phyloP scores from a whole-genome alignment of 148 eudicot species.

The Nyssa sinensis region DNA sequence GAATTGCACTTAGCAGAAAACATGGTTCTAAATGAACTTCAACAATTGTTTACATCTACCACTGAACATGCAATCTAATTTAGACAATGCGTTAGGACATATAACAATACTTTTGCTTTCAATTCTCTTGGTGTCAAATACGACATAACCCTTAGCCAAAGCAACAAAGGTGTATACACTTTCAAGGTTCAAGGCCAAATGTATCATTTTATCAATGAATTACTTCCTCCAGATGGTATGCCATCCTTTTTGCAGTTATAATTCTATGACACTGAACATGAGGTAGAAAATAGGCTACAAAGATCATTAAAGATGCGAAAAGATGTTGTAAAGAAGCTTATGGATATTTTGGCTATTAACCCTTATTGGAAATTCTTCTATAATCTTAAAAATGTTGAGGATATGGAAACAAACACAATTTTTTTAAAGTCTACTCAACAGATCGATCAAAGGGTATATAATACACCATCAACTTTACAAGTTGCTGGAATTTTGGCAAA shows the following conservation, averaged over 20 bases:
- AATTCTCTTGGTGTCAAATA: background rate
- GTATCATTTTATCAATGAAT: background rate
- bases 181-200: constrained; percentile 1
- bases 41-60: background rate
- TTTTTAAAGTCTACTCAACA: background rate
- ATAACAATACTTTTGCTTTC: no score
- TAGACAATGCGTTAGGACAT: no score
- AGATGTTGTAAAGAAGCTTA: background rate
- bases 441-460: background rate
- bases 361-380: constrained; percentile 10
- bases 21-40: background rate
- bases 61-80: no score
- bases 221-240: background rate
- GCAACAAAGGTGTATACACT: background rate
- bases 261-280: constrained; percentile 12
- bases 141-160: background rate
- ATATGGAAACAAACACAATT: no score
- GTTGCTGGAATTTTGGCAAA: constrained; percentile 6
- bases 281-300: constrained; percentile 8
- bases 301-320: background rate
- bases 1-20: background rate
- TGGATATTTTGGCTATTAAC: background rate
- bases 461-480: background rate
- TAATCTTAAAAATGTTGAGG: no score
- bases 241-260: constrained; percentile 1